Base-by-base conservation (phyloP, 257 asterid species). In the Scutellaria baicalensis region DNA sequence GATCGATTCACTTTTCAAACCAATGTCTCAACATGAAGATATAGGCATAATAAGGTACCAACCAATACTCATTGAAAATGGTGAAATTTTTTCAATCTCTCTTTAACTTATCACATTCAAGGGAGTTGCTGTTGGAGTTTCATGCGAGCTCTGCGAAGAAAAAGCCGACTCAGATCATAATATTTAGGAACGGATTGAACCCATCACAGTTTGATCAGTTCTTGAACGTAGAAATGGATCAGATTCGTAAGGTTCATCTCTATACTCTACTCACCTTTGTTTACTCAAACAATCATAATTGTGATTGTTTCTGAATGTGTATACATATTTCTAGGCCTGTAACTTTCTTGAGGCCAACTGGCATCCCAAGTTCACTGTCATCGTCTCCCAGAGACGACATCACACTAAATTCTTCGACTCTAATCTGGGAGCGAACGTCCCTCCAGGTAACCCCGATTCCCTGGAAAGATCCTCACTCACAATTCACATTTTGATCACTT, bases 51-150 rank as follows among this genome's bases (percentile, higher is more conserved):
- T 83, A 57, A 79, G 88, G 82, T 81, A 47, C 8, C 4, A 17
- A 17, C 11, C 13, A 8, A 23, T 10, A 20, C 13, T 21, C 0
- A 9, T 27, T 27, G 4, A 60, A 40, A 8, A 38, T 21, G 40
- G 40, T 13, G 57, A n/a, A 45, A 64, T 23, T 45, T 17, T 21
- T 61, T 18, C 39, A 61, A 43, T 40, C 54, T 43, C 48, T 50
- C 5, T 49, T 17, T 35, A 31, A 44, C 9, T 59, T 54, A 14
- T 39, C 31, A 27, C 18, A 12, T 59, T 49, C 18, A 35, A 85
- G 88, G 82, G 88, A 85, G 84, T 68, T 83, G 71, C 79, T 85
- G 69, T 9, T 62, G 59, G 85, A 83, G 60, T 83, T 83, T 52
- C 73, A 78, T 56, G 43, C 74, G 38, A 85, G 84, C 57, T 78